Evolutionary conservation across 768 basidiomycete genomes (phyloP).

Genomic region (Leccinum pellstonianum): DNA sequence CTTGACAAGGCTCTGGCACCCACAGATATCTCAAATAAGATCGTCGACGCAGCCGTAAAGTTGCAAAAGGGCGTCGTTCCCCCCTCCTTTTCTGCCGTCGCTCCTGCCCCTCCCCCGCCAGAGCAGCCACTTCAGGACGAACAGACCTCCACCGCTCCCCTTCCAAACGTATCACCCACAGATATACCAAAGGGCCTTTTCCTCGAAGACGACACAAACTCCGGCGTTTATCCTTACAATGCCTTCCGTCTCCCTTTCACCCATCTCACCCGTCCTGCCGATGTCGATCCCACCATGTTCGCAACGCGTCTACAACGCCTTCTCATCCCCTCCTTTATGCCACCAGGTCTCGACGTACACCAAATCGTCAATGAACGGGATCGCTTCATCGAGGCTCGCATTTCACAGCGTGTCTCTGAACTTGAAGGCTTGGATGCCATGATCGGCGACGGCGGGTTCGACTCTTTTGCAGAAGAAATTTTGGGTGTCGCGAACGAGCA

Average conservation of each 20-base stretch:
- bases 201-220: conserved; percentile 76
- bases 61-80: conserved; percentile 53
- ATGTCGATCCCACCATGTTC: conserved; percentile 59
- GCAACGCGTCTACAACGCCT: conserved; percentile 76
- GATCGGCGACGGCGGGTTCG: conserved; percentile 74
- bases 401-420: conserved; percentile 86
- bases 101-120: conserved; percentile 25
- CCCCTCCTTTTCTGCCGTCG: conserved; percentile 21
- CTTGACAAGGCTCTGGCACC: conserved; percentile 65
- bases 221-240: conserved; percentile 90
- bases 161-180: conserved; percentile 45
- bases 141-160: conserved; percentile 39
- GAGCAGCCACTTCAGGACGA: conserved; percentile 53
- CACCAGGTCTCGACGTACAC: conserved; percentile 88
- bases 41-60: conserved; percentile 77
- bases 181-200: conserved; percentile 72
- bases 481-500: conserved; percentile 9
- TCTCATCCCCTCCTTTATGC: conserved; percentile 87
- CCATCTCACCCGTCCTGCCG: conserved; percentile 66
- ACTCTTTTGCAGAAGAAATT: conserved; percentile 43
- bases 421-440: conserved; percentile 78
- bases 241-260: conserved; percentile 83
- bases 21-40: conserved; percentile 55
- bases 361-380: conserved; percentile 90
- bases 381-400: conserved; percentile 84